These are phyloP conservation scores for Arthrobotrys sphaeroides DNA, from an alignment of 2,329 filamentous ascomycete species.

Conservation along the genomic window DNA sequence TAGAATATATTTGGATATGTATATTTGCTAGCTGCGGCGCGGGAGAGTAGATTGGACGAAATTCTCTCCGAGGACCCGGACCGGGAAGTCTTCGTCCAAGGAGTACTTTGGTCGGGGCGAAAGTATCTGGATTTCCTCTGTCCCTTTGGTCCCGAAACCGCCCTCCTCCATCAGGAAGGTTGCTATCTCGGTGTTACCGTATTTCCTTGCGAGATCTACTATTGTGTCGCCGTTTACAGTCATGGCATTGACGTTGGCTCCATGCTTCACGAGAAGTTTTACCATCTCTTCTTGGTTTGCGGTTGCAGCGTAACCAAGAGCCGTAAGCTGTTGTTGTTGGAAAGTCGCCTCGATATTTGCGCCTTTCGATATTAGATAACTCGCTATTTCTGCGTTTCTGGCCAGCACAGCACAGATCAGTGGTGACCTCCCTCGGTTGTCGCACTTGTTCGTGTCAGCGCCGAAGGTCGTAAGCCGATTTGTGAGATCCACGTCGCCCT, in stretches of 20 bases:
- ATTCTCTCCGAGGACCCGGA: too few species aligned
- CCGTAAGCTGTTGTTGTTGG: not conserved
- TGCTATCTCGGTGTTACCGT: not conserved
- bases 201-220: not conserved
- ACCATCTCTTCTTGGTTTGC: not conserved
- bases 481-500: not conserved
- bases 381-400: not conserved
- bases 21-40: too few species aligned
- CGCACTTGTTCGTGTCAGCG: not conserved
- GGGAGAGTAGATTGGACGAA: too few species aligned
- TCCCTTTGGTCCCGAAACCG: not conserved
- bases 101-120: not conserved
- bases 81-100: not conserved
- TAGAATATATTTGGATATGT: too few species aligned
- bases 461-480: not conserved
- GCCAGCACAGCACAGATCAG: not conserved
- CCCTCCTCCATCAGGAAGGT: not conserved
- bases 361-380: not conserved
- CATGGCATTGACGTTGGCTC: not conserved
- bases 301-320: not conserved
- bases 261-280: not conserved
- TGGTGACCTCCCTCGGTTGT: not conserved
- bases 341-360: not conserved
- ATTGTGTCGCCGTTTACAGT: not conserved
- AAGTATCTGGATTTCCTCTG: not conserved